Conservation (phyloP, 2,329 filamentous ascomycete species). For the Coniochaeta prunicola region DNA sequence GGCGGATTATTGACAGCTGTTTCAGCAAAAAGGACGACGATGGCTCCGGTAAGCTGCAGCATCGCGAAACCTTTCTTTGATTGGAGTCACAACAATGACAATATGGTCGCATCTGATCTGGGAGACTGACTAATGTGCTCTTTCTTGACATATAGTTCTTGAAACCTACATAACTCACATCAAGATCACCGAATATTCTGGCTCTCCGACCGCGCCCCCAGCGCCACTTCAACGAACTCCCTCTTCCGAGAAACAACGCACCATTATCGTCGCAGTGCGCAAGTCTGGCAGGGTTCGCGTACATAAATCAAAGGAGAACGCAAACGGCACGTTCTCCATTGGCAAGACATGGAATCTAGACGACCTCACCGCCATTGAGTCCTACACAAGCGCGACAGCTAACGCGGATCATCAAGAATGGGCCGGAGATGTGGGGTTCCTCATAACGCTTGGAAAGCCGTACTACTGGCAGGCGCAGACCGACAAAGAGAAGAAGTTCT, state of each 20-base stretch:
- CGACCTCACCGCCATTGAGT: constrained; percentile 77
- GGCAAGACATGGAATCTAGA: constrained; percentile 98
- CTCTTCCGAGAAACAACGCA: constrained; percentile 75
- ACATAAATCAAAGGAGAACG: constrained; percentile 95
- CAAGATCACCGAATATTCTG: constrained; percentile 78
- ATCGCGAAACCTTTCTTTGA: constrained; percentile 1
- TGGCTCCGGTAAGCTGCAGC: constrained; percentile 61
- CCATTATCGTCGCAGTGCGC: constrained; percentile 89
- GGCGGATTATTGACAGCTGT: constrained; percentile 88
- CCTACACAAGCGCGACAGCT: constrained; percentile 59
- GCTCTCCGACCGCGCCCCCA: constrained; percentile 75
- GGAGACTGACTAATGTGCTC: neutral
- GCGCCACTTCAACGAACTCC: constrained; percentile 66
- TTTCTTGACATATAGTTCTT: constrained; percentile 46
- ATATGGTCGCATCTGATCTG: neutral
- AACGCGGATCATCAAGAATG: constrained; percentile 59
- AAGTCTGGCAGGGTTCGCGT: constrained; percentile 89
- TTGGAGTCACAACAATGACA: neutral
- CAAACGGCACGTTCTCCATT: constrained; percentile 90
- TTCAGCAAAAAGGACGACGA: constrained; percentile 86
- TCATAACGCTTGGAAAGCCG: constrained; percentile 82
- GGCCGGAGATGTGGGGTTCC: constrained; percentile 78
- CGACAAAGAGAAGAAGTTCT: constrained; percentile 96
- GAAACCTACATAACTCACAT: constrained; percentile 99
- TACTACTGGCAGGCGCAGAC: constrained; percentile 97